A percentile compares a stretch with the other conserved stretches of the same genome.
Evolutionary conservation across 495 filamentous ascomycete species (phyloP).

Genomic region (Polyplosphaeria fusca): DNA sequence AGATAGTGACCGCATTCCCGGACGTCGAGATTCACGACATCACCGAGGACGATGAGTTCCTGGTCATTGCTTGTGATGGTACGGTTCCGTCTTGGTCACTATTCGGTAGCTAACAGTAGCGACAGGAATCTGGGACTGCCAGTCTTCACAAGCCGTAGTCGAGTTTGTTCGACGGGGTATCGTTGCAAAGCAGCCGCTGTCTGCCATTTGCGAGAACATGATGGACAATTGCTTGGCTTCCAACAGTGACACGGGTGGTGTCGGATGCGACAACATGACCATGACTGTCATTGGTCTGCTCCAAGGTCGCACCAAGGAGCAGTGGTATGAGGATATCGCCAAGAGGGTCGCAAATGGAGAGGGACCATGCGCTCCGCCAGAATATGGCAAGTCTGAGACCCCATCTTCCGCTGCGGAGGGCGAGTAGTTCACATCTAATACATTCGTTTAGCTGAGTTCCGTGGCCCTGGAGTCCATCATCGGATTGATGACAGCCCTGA

Average conservation of each 20-base stretch:
- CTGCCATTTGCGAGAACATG: conserved; percentile 98
- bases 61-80: conserved; percentile 98
- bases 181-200: conserved; percentile 87
- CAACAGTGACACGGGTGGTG: conserved; percentile 95
- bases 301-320: conserved; percentile 84
- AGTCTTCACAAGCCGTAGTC: conserved; percentile 93
- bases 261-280: conserved; percentile 99
- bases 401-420: conserved; percentile 20
- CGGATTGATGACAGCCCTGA: conserved; percentile 89
- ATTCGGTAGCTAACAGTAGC: conserved; percentile 37
- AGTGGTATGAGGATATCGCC: conserved; percentile 95
- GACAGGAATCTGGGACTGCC: conserved; percentile 97
- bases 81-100: conserved; percentile 35
- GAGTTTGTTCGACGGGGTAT: conserved; percentile 96
- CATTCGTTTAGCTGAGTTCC: conserved; percentile 76
- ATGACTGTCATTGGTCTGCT: conserved; percentile 90
- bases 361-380: conserved; percentile 96
- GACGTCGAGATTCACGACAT: conserved; percentile 90
- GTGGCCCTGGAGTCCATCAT: conserved; percentile 84
- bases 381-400: conserved; percentile 88
- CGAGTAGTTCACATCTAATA: conserved; percentile 34
- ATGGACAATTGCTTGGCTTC: conserved; percentile 99
- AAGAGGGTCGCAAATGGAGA: conserved; percentile 94
- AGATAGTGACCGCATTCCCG: conserved; percentile 95
- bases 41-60: conserved; percentile 90